Percentiles rank a stretch among this genome's conserved stretches.
phyloP scores from a whole-genome alignment of 257 asterid species.

The Gynochthodes officinalis region DNA sequence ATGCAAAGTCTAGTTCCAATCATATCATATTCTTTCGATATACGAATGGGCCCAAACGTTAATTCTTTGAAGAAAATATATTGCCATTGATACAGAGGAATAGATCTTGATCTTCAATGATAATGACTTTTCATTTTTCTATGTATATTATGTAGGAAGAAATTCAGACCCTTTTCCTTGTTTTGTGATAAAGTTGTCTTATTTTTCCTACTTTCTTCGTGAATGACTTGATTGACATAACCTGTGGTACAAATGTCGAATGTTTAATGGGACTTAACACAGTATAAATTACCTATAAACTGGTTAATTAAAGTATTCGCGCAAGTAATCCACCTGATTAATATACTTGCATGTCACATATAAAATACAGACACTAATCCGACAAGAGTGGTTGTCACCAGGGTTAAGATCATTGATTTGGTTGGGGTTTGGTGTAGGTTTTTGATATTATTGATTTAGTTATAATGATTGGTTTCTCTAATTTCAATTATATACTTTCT shows the following conservation, averaged over 20 bases:
- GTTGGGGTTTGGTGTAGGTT: neutral
- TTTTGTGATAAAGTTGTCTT: no score
- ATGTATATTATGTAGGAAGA: no score
- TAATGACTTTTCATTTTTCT: neutral
- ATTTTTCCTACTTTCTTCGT: neutral
- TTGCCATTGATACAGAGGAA: neutral
- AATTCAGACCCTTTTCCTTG: no score
- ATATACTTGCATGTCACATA: neutral
- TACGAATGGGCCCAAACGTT: slow-evolving; percentile 38
- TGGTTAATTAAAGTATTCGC: no score
- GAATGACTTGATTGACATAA: neutral
- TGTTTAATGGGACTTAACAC: no score
- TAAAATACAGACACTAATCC: neutral
- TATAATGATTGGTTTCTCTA: no score
- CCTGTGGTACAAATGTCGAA: no score
- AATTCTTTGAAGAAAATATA: slow-evolving; percentile 28
- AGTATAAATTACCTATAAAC: no score
- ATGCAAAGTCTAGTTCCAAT: slow-evolving; percentile 42
- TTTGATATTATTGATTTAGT: neutral
- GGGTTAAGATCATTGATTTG: neutral
- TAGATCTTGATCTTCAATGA: neutral
- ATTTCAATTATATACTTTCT: no score
- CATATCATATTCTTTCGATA: slow-evolving; percentile 31
- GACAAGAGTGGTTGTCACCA: neutral
- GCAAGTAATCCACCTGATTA: neutral